Evolutionary conservation across 495 filamentous ascomycete species (phyloP), one percentile per base, ranked within the genome.

Genomic region (Aspergillus haitiensis): DNA sequence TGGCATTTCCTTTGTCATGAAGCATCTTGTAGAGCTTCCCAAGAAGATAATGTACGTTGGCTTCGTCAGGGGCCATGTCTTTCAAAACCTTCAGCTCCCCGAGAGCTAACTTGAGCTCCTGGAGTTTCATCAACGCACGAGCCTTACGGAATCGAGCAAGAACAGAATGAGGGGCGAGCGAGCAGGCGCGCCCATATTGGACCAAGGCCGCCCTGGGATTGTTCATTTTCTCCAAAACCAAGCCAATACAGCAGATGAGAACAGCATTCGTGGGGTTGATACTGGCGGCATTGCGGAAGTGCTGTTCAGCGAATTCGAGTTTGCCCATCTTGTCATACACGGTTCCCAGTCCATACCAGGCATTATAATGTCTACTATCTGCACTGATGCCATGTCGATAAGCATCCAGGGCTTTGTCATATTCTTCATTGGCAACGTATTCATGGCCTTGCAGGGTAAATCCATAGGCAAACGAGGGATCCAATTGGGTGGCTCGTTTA

Each of bases 371-470:
- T 12, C 95, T 84, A 52, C 81, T 86, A 64, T 98, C 93, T 0
- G 90, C 91, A 35, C 85, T 81, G 60, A 98, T 88, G 2, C 90
- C 91, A 32, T 83, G 80, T 39, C 94, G 85, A 69, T 97, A 98
- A 11, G 90, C 85, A 35, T 85, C 83, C 11, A 95, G 80, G 1
- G 94, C 94, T 63, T 96, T 97, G 76, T 97, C 93, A 67, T 91
- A 97, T 72, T 98, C 94, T 67, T 98, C 94, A 59, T 96, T 98
- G 21, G 88, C 82, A n/a, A 97, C 87, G 71, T 96, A 91, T 69
- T 98, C 94, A 68, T 98, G 94, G 2, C 94, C 94, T 68, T 97
- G 93, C 8, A 98, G 77, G 1, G 95, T 97, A 69, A 91, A 97
- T 7, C 91, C 93, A 68, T 98, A 98, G 3, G 94, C 93, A 72